phyloP scores from a whole-genome alignment of 768 basidiomycete genomes.

The Myochromella boudieri region DNA sequence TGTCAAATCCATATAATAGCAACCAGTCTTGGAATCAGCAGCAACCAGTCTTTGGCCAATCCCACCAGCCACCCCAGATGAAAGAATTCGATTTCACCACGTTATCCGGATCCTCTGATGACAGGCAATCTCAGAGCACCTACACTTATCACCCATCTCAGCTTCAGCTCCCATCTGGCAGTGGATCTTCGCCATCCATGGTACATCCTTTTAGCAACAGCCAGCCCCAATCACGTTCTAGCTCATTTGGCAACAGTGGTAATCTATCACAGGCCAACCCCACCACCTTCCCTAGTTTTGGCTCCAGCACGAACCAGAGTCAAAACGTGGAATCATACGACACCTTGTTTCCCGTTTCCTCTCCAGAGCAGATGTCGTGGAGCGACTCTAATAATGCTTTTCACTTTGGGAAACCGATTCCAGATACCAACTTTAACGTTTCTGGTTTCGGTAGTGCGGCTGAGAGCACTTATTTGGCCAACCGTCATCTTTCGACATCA shows the following conservation, averaged over 20 bases:
- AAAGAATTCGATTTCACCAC: constrained; percentile 16
- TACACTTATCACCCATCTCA: constrained; percentile 17
- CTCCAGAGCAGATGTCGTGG: constrained; percentile 16
- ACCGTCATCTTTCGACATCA: constrained; percentile 18
- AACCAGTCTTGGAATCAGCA: constrained; percentile 20
- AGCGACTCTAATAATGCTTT: constrained; percentile 9
- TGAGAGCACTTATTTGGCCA: constrained; percentile 6
- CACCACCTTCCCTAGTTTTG: constrained; percentile 4
- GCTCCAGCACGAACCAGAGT: constrained; percentile 9
- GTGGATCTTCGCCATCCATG: constrained; percentile 6
- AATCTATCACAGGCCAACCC: constrained; percentile 4
- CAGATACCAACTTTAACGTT: constrained; percentile 9
- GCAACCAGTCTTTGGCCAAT: constrained; percentile 9
- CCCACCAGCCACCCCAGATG: constrained; percentile 14
- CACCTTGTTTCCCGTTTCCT: constrained; percentile 9
- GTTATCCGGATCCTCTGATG: constrained; percentile 8
- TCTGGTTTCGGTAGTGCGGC: constrained; percentile 13
- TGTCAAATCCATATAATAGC: constrained; percentile 13
- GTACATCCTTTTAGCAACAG: constrained; percentile 8
- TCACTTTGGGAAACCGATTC: constrained; percentile 10
- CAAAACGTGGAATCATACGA: constrained; percentile 13
- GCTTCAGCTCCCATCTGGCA: constrained; percentile 9
- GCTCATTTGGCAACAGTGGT: constrained; percentile 7
- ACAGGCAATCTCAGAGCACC: constrained; percentile 9
- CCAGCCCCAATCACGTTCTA: constrained; percentile 8